These are phyloP conservation scores for Botrytis elliptica DNA, from an alignment of 2,329 filamentous ascomycete species.

Conservation along the genomic window DNA sequence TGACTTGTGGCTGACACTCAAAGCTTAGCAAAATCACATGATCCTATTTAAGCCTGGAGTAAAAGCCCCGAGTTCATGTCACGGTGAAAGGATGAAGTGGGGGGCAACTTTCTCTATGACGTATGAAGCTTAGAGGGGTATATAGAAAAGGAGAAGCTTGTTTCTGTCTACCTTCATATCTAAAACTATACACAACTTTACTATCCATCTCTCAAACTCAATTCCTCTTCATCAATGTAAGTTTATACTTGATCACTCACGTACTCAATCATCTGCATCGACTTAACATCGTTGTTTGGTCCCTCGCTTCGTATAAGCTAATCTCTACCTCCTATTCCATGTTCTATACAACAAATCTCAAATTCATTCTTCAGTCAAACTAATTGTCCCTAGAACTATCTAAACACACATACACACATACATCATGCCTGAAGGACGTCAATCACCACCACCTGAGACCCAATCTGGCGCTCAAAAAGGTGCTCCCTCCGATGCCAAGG, in stretches of 20 bases:
- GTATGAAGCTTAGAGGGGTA: slow-evolving; percentile 14
- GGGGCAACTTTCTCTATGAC: slow-evolving; percentile 1
- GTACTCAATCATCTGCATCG: neutral
- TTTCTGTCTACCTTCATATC: neutral
- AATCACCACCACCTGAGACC: slow-evolving; percentile 73
- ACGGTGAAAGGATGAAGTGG: neutral
- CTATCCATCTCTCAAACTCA: neutral
- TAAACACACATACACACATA: slow-evolving; percentile 32
- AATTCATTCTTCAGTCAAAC: neutral
- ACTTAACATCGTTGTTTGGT: neutral
- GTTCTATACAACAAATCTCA: neutral
- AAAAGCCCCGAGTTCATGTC: neutral
- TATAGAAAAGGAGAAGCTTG: slow-evolving; percentile 9
- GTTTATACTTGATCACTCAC: neutral
- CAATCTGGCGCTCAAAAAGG: slow-evolving; percentile 66
- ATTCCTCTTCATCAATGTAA: neutral
- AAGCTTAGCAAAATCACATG: neutral
- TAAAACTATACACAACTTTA: neutral
- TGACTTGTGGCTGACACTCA: neutral
- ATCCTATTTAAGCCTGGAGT: neutral
- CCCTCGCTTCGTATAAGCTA: neutral
- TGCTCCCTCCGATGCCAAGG: slow-evolving; percentile 56
- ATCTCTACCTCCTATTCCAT: neutral
- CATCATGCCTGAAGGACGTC: slow-evolving; percentile 63
- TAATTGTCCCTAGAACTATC: neutral